These are phyloP conservation scores for Yamadazyma sp. DNA, from an alignment of 1,139 yeast species.

Conservation along the genomic window DNA sequence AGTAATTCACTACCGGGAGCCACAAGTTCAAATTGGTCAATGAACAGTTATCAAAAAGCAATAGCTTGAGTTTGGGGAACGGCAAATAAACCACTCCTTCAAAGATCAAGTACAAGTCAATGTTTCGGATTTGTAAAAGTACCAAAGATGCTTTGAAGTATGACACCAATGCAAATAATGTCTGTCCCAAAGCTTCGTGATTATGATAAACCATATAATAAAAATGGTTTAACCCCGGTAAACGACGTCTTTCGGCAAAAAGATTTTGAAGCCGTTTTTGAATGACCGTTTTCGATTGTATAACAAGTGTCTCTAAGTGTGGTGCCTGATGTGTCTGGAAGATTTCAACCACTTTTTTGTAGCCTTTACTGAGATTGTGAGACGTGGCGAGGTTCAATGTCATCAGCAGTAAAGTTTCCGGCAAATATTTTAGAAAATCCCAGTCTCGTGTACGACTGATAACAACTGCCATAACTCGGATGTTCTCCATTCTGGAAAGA, in stretches of 20 bases:
- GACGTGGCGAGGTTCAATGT: not conserved
- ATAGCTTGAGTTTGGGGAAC: constrained; percentile 18
- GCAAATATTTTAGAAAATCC: not conserved
- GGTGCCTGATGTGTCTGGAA: too few species aligned
- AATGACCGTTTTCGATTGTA: not conserved
- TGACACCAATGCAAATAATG: not conserved
- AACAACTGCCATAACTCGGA: not conserved
- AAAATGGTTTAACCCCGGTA: not conserved
- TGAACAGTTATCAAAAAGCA: constrained; percentile 22
- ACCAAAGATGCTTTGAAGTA: not conserved
- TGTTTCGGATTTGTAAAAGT: not conserved
- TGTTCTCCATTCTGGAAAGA: not conserved
- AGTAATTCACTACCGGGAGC: constrained; percentile 14
- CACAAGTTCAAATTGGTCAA: constrained; percentile 5
- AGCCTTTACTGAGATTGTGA: not conserved
- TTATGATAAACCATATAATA: not conserved
- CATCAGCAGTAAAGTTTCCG: not conserved
- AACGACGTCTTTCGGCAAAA: not conserved
- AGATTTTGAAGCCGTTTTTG: not conserved
- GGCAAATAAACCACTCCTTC: not conserved
- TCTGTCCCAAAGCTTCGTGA: not conserved
- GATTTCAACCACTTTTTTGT: not conserved
- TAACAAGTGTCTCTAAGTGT: not conserved
- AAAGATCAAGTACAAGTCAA: constrained; percentile 1
- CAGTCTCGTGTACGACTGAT: not conserved